Base-by-base conservation (phyloP, 352 stramenopile genomes). In the Pythium rhizo-oryzae region DNA sequence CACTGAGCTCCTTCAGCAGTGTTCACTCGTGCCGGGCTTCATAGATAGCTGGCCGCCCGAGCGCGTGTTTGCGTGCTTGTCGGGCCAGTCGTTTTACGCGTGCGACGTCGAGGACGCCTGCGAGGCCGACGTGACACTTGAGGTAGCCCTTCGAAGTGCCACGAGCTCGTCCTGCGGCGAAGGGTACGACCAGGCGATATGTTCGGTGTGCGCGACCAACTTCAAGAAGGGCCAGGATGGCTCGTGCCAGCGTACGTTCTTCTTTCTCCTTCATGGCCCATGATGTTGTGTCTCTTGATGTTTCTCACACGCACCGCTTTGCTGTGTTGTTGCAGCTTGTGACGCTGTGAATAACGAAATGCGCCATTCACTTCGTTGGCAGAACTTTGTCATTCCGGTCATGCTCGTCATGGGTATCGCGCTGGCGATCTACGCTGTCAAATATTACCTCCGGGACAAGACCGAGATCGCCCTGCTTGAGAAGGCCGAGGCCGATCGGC, bases 361-460 rank as follows among this genome's bases (percentile, higher is more conserved):
- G 21, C 78, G 81, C 18, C 62, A 76, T 15, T 83, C 81, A 11
- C 71, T 91, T 53, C 72, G 70, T 39, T 91, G 81, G 83, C 83
- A 90, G 30, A 91, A 90, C 49, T 93, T 93, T 62, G 77, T 93
- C 8, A 87, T 91, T 19, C 85, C 85, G 5, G 73, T 85, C 5
- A 21, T 87, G n/a, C 53, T 93, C 8, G 24, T 73, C 8, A 21
- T 93, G 9, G 74, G 46, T 0, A 13, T 83, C 37, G 25, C 72
- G n/a, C 51, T 44, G 18, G 83, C 67, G 5, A 73, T 90, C 13
- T 70, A 65, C 12, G 71, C 59, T 9, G 61, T 92, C 4, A 70
- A 79, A 1, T 67, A 79, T 49, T 90, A 91, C 61, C 65, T 91
- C 24, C 76, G 81, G 1, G 83, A 91, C 35, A 57, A 77, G 11